Conservation (phyloP, 106 monocot genomes). For the Narthecium ossifragum region DNA sequence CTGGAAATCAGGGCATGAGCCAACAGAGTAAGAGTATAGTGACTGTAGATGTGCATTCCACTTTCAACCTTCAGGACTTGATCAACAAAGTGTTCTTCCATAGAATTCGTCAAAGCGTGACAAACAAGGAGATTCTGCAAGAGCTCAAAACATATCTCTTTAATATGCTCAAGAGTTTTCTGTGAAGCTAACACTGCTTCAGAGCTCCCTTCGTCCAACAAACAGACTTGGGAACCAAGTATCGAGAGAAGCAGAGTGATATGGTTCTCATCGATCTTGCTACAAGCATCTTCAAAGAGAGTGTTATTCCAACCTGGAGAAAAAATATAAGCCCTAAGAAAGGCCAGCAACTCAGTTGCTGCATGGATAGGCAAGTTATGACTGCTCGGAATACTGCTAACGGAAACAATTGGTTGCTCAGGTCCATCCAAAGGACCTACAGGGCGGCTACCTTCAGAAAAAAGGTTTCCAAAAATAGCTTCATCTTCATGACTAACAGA, state of each 20-base stretch:
- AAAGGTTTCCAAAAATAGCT: conserved; percentile 96
- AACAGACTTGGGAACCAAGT: conserved; percentile 36
- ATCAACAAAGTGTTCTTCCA: conserved; percentile 66
- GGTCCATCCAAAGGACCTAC: conserved; percentile 37
- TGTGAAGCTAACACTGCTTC: conserved; percentile 13
- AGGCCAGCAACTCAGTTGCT: conserved; percentile 50
- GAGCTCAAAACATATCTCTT: conserved; percentile 73
- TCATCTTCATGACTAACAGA: conserved; percentile 80
- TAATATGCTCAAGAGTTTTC: conserved; percentile 19
- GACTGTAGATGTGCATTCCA: conserved; percentile 59
- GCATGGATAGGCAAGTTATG: conserved; percentile 47
- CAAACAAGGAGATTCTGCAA: conserved; percentile 52
- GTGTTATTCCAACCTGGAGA: conserved; percentile 45
- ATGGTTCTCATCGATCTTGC: conserved; percentile 45
- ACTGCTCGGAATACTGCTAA: conserved; percentile 13
- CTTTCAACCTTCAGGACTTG: conserved; percentile 63
- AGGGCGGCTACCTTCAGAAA: conserved; percentile 75
- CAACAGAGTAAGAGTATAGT: conserved; percentile 61
- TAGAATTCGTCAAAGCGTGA: conserved; percentile 32
- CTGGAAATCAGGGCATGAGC: conserved; percentile 56
- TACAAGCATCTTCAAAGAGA: conserved; percentile 65
- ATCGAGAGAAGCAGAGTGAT: conserved; percentile 51
- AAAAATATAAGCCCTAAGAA: conserved; percentile 67
- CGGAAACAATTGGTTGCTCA: conserved; percentile 41
- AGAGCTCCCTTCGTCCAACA: conserved; percentile 38